phyloP scores from a whole-genome alignment of 1,284 basidiomycete genomes.

The Lignosus rhinocerotis region DNA sequence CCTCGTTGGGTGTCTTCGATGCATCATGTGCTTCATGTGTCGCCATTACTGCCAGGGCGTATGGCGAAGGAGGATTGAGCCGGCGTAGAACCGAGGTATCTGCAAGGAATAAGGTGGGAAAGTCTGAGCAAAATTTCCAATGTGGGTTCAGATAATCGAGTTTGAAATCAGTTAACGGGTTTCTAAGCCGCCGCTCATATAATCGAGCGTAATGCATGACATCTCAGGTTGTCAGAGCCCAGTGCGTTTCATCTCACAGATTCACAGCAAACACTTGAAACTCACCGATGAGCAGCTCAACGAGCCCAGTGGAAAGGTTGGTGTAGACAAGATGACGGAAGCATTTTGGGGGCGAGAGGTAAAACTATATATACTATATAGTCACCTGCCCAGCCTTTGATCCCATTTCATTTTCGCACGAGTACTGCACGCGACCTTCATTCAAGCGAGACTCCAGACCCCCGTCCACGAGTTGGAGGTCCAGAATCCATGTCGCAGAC shows the following conservation, averaged over 20 bases:
- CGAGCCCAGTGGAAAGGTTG: background rate
- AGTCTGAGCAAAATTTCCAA: constrained; percentile 7
- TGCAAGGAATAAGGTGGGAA: background rate
- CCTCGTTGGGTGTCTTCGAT: constrained; percentile 6
- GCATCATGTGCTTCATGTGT: constrained; percentile 2
- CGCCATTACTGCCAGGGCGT: background rate
- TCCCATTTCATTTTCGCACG: no score
- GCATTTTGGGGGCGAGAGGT: constrained; percentile 4
- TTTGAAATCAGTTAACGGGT: constrained; percentile 76
- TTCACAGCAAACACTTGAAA: background rate
- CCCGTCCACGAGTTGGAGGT: no score
- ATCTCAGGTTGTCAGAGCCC: constrained; percentile 76
- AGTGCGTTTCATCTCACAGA: constrained; percentile 77
- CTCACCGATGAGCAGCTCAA: constrained; percentile 16
- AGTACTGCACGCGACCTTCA: no score
- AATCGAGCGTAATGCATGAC: constrained; percentile 73
- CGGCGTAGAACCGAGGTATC: background rate
- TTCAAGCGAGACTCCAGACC: no score
- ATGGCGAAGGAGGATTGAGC: background rate
- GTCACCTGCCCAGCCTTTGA: no score
- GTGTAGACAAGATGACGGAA: constrained; percentile 7
- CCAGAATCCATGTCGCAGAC: no score
- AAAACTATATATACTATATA: no score
- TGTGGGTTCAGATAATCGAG: constrained; percentile 1
- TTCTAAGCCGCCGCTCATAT: constrained; percentile 80